These are phyloP conservation scores for Saturnispora besseyi DNA, from an alignment of 805 yeast genomes.

Conservation along the genomic window DNA sequence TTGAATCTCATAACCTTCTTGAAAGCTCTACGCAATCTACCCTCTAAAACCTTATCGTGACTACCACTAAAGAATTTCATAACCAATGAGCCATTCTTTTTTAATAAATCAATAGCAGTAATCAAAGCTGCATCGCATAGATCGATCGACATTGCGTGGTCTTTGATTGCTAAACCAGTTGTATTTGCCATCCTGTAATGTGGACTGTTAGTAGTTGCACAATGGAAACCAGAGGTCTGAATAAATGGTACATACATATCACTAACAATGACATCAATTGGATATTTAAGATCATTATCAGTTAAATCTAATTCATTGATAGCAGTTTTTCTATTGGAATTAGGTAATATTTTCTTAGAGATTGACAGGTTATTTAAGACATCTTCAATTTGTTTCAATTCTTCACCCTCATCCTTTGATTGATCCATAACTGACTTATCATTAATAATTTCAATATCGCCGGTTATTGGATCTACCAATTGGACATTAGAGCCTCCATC, in stretches of 20 bases:
- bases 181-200: slow-evolving; percentile 91
- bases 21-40: slow-evolving; percentile 50
- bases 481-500: slow-evolving; percentile 4
- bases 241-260: slow-evolving; percentile 74
- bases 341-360: slow-evolving; percentile 2
- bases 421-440: slow-evolving; percentile 16
- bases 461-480: slow-evolving; percentile 1
- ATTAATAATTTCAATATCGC: slow-evolving; percentile 3
- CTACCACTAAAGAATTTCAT: slow-evolving; percentile 82
- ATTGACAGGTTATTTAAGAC: slow-evolving; percentile 2
- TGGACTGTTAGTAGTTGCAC: slow-evolving; percentile 66
- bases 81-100: slow-evolving; percentile 61
- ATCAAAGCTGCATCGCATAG: slow-evolving; percentile 86
- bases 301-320: slow-evolving; percentile 1
- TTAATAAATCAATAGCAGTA: slow-evolving; percentile 62
- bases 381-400: slow-evolving; percentile 1
- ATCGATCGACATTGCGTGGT: slow-evolving; percentile 81
- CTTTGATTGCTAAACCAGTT: slow-evolving; percentile 70
- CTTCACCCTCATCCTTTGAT: slow-evolving; percentile 13
- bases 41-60: slow-evolving; percentile 61
- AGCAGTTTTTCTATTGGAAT: not conserved
- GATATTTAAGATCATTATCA: slow-evolving; percentile 16
- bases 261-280: slow-evolving; percentile 63
- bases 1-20: slow-evolving; percentile 57
- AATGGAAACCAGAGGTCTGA: slow-evolving; percentile 42